These are phyloP conservation scores for Parathielavia appendiculata DNA, from an alignment of 495 filamentous ascomycete genomes.

Conservation along the genomic window DNA sequence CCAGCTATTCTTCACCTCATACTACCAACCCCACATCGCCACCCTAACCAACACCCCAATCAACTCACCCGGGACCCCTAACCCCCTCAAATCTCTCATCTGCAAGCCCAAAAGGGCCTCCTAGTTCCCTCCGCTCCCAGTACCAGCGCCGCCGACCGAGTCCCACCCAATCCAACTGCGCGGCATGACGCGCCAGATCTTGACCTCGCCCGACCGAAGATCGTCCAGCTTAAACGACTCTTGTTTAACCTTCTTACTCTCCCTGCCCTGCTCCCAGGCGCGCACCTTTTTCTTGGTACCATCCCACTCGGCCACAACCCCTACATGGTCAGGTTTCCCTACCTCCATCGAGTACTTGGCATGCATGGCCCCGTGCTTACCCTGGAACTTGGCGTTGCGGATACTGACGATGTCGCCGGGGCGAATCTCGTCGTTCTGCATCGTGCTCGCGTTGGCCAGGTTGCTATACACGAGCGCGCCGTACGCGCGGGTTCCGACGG, in stretches of 20 bases:
- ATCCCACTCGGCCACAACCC: slow-evolving; percentile 96
- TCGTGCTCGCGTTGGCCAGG: slow-evolving; percentile 83
- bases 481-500: slow-evolving; percentile 81
- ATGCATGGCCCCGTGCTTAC: slow-evolving; percentile 91
- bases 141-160: slow-evolving; percentile 3
- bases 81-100: slow-evolving; percentile 3
- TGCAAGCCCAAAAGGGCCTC: slow-evolving; percentile 20
- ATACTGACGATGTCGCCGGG: slow-evolving; percentile 90
- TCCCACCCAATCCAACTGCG: slow-evolving; percentile 90
- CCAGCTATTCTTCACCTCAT: neutral
- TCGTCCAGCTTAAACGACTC: slow-evolving; percentile 94
- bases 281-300: slow-evolving; percentile 97
- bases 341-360: slow-evolving; percentile 87
- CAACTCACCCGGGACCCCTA: slow-evolving; percentile 2
- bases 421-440: slow-evolving; percentile 89
- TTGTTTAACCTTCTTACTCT: slow-evolving; percentile 88
- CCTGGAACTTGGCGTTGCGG: slow-evolving; percentile 91
- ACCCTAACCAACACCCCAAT: slow-evolving; percentile 16
- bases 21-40: slow-evolving; percentile 12
- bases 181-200: slow-evolving; percentile 95
- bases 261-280: slow-evolving; percentile 91
- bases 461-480: slow-evolving; percentile 92
- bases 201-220: slow-evolving; percentile 87
- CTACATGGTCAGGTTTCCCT: slow-evolving; percentile 90
- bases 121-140: slow-evolving; percentile 23